These are phyloP conservation scores for Russula compacta DNA, from an alignment of 768 basidiomycete genomes.

Conservation along the genomic window DNA sequence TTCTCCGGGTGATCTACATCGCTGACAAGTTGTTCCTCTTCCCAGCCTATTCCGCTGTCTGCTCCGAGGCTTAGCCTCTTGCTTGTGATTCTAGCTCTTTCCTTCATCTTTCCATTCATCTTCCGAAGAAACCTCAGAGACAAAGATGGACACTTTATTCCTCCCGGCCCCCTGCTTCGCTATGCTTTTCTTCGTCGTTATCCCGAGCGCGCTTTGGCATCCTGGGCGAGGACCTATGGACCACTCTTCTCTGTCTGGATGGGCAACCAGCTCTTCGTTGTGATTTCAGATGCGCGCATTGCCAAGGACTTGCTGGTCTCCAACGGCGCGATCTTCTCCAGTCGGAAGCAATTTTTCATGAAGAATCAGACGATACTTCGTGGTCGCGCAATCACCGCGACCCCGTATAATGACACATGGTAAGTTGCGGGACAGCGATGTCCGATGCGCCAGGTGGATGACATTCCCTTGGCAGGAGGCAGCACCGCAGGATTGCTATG, in stretches of 20 bases:
- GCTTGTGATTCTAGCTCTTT: constrained; percentile 4
- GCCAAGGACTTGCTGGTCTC: constrained; percentile 38
- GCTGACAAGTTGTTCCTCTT: not conserved
- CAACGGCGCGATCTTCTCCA: constrained; percentile 39
- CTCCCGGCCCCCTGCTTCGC: constrained; percentile 23
- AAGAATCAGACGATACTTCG: constrained; percentile 38
- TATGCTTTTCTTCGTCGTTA: constrained; percentile 36
- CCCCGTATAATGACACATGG: constrained; percentile 38
- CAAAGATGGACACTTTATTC: constrained; percentile 22
- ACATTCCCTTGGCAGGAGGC: constrained; percentile 26
- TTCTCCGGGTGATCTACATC: not conserved
- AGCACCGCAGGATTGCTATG: constrained; percentile 35
- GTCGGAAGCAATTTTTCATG: constrained; percentile 36
- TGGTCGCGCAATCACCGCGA: constrained; percentile 37
- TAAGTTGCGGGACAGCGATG: constrained; percentile 13
- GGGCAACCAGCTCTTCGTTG: constrained; percentile 41
- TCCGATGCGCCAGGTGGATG: not conserved
- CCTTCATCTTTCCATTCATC: constrained; percentile 17
- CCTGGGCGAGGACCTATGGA: constrained; percentile 37
- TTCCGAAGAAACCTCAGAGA: constrained; percentile 20
- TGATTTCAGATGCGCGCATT: constrained; percentile 37
- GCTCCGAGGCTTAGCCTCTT: not conserved
- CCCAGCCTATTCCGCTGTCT: not conserved
- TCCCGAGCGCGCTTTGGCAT: constrained; percentile 35
- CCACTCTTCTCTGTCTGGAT: constrained; percentile 38